phyloP scores from a whole-genome alignment of 257 asterid genomes.

The Solanum bukasovii region DNA sequence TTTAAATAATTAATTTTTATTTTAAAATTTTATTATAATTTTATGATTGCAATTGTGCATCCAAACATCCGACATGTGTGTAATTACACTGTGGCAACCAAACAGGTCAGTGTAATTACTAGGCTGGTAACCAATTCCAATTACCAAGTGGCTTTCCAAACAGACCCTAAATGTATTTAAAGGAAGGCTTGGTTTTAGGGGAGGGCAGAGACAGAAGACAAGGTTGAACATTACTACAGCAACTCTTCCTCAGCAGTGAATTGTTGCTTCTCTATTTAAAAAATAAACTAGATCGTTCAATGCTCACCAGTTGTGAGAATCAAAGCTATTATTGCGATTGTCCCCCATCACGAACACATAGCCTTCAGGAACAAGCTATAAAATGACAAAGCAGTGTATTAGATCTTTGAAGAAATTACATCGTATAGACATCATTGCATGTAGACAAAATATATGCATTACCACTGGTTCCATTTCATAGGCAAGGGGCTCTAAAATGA shows the following conservation, averaged over 20 bases:
- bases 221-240: neutral
- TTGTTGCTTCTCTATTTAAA: neutral
- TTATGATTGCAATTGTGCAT: no score
- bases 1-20: no score
- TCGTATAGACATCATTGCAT: neutral
- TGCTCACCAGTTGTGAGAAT: conserved; percentile 78
- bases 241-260: neutral
- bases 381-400: neutral
- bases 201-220: neutral
- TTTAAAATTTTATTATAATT: no score
- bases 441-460: neutral
- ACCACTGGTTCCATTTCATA: conserved; percentile 89
- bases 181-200: neutral
- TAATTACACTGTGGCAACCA: no score
- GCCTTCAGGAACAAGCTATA: conserved; percentile 82
- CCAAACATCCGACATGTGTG: no score
- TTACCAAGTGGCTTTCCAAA: no score
- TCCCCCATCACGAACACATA: conserved; percentile 91
- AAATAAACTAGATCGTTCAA: neutral
- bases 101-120: no score
- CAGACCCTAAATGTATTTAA: neutral
- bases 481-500: conserved; percentile 74
- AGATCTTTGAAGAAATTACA: neutral
- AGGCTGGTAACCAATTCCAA: no score
- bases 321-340: conserved; percentile 90